These are phyloP conservation scores for Colletotrichum tropicale DNA, from an alignment of 2,329 filamentous ascomycete genomes.

Conservation along the genomic window DNA sequence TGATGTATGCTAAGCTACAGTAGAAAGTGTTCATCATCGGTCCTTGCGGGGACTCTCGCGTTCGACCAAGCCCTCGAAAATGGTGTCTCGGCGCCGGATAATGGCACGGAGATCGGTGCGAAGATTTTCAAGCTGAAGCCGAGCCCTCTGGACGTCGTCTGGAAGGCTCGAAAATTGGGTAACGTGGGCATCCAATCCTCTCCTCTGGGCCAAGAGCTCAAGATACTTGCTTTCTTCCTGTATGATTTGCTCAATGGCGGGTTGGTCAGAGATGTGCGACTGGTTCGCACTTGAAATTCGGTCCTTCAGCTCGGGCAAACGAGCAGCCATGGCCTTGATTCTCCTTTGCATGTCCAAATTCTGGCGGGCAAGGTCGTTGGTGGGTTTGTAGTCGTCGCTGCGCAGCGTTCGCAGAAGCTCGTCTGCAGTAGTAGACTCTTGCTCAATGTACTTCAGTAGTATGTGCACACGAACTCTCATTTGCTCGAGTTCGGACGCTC, in stretches of 20 bases:
- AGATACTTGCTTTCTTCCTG: constrained; percentile 64
- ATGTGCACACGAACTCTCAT: constrained; percentile 56
- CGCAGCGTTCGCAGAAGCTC: constrained; percentile 46
- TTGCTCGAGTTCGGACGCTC: constrained; percentile 60
- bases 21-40: constrained; percentile 27
- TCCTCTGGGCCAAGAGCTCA: constrained; percentile 60
- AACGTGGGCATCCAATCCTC: constrained; percentile 65
- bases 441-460: constrained; percentile 61
- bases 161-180: constrained; percentile 74
- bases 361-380: constrained; percentile 65
- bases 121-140: constrained; percentile 71
- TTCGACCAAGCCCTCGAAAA: constrained; percentile 77
- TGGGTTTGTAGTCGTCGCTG: constrained; percentile 54
- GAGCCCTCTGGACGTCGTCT: constrained; percentile 70
- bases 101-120: constrained; percentile 67
- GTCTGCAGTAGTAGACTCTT: constrained; percentile 48
- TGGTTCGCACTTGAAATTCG: constrained; percentile 48
- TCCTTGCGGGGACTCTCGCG: constrained; percentile 58
- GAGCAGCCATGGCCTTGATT: constrained; percentile 68
- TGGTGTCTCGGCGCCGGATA: constrained; percentile 67
- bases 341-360: constrained; percentile 78
- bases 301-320: constrained; percentile 70
- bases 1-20: background rate
- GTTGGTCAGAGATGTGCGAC: constrained; percentile 37
- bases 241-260: constrained; percentile 62